phyloP scores from a whole-genome alignment of 805 yeast genomes.

The Metschnikowia shivogae region DNA sequence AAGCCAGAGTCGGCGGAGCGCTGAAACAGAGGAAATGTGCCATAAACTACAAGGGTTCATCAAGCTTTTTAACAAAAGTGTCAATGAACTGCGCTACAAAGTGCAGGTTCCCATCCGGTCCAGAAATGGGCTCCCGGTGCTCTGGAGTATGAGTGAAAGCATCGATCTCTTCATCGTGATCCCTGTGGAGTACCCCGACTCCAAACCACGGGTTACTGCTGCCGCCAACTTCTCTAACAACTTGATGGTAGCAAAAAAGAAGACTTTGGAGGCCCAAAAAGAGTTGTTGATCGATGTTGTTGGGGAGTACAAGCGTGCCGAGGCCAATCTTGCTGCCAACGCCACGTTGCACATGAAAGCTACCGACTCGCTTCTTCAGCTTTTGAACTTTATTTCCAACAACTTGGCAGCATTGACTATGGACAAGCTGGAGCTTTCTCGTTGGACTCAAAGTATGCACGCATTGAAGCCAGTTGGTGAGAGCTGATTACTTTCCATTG shows the following conservation, averaged over 20 bases:
- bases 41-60: constrained; percentile 23
- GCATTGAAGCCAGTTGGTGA: not conserved
- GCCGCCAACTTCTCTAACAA: constrained; percentile 31
- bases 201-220: constrained; percentile 19
- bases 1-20: not conserved
- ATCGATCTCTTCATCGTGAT: constrained; percentile 32
- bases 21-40: constrained; percentile 22
- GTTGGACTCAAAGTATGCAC: not conserved
- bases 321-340: constrained; percentile 26
- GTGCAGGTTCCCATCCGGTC: constrained; percentile 27
- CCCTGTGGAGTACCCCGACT: constrained; percentile 33
- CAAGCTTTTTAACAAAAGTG: constrained; percentile 26
- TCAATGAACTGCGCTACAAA: constrained; percentile 27
- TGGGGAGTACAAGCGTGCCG: constrained; percentile 24
- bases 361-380: constrained; percentile 19
- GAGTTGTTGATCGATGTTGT: constrained; percentile 17
- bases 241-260: constrained; percentile 23
- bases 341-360: constrained; percentile 17
- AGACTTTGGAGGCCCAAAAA: constrained; percentile 11
- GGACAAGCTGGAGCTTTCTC: not conserved
- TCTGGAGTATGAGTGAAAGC: constrained; percentile 25
- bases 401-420: constrained; percentile 12
- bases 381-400: constrained; percentile 31
- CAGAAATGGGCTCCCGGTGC: constrained; percentile 19
- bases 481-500: too few relatives aligned